Evolutionary conservation across 2,329 filamentous ascomycete genomes (phyloP).

Genomic region (Tolypocladium tropicale): DNA sequence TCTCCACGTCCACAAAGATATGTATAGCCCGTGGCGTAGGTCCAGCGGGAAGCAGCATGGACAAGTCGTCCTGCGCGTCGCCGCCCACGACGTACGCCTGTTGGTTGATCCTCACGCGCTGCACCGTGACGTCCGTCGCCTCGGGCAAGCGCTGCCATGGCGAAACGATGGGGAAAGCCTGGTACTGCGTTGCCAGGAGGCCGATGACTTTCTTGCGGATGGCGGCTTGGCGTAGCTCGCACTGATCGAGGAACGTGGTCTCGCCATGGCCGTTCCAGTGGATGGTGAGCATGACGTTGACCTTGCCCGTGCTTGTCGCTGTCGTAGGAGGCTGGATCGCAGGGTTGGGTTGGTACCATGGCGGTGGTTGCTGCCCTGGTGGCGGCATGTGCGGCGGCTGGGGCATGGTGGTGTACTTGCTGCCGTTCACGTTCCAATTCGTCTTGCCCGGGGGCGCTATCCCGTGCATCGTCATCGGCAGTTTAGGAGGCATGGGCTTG

Average conservation of each 20-base stretch:
- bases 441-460: not conserved
- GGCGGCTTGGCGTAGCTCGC: conserved; percentile 22
- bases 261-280: conserved; percentile 16
- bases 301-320: not conserved
- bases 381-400: not conserved
- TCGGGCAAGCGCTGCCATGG: conserved; percentile 1
- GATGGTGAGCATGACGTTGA: conserved; percentile 14
- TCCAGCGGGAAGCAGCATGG: conserved; percentile 11
- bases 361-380: not conserved
- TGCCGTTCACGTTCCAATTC: not conserved
- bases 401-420: not conserved
- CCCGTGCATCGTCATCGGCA: not conserved
- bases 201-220: conserved; percentile 10
- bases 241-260: conserved; percentile 18
- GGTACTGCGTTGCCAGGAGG: conserved; percentile 10
- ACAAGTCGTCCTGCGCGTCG: conserved; percentile 16
- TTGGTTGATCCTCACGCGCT: conserved; percentile 11
- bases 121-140: conserved; percentile 7
- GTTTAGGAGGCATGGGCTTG: not conserved
- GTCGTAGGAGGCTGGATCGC: not conserved
- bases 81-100: conserved; percentile 12
- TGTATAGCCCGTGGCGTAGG: not conserved
- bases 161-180: conserved; percentile 3
- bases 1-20: not conserved
- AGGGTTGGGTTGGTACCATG: not conserved